Base-by-base conservation (phyloP, 495 filamentous ascomycete genomes). In the Choiromyces venosus region DNA sequence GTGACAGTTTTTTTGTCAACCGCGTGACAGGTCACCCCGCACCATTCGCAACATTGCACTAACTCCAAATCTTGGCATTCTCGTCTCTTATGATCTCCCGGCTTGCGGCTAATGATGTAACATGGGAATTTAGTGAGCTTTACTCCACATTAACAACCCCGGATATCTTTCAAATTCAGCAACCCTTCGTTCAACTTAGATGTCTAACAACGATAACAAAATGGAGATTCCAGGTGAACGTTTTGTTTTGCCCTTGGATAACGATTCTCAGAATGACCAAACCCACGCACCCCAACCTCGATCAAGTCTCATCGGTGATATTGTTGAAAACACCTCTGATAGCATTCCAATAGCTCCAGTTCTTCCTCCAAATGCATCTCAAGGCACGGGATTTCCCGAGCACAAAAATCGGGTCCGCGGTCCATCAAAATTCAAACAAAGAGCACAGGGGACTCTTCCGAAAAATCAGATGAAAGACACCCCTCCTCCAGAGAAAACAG, bases 361-460 rank as follows among this genome's bases (percentile, higher is more conserved):
- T 66, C 89, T 90, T 16, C 90, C 91, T 84, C 69, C 82, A 66
- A 70, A 77, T 35, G 66, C 66, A n/a, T 6, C 87, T 25, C 87
- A 87, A 52, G 82, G 79, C 33, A 86, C 87, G 35, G 95, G 94
- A 0, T 98, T 97, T 74, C 95, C 95, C 37, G 88, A 87, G 64
- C 94, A 91, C 83, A 94, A 91, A 79, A 94, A 91, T 78, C 89
- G 94, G 25, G 35, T 74, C 56, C 83, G 83, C n/a, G 85, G 86
- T 56, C 79, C 84, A 0, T 96, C 93, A 8, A 87, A 89, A 38
- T 97, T 97, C 86, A 93, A 92, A 77, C 89, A 92, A 79, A 88
- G 87, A 77, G 85, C 86, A 73, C 84, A 86, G 33, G 79, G 75
- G 39, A 71, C 78, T 29, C 37, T 76, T 29, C 52, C 52, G 4